phyloP scores from a whole-genome alignment of 2,329 filamentous ascomycete species.

The Cladophialophora exuberans region DNA sequence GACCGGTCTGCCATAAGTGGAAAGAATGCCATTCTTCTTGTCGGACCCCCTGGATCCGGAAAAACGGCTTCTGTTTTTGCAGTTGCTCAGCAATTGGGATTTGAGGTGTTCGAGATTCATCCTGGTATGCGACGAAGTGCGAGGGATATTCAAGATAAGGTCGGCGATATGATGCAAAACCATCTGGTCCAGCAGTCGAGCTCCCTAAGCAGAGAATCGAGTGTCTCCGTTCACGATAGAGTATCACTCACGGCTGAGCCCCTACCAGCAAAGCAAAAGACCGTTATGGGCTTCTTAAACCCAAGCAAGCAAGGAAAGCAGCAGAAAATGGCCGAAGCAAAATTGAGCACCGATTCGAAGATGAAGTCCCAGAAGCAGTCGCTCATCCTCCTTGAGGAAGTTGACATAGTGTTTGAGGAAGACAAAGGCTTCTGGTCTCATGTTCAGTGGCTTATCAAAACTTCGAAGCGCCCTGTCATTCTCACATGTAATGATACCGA shows the following conservation, averaged over 20 bases:
- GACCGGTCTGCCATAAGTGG: slow-evolving; percentile 55
- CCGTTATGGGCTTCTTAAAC: slow-evolving; percentile 23
- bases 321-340: slow-evolving; percentile 29
- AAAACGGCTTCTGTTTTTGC: slow-evolving; percentile 94
- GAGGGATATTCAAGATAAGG: slow-evolving; percentile 85
- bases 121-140: slow-evolving; percentile 80
- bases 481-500: slow-evolving; percentile 93
- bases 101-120: slow-evolving; percentile 95
- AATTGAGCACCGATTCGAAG: slow-evolving; percentile 16
- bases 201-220: slow-evolving; percentile 26
- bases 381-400: slow-evolving; percentile 89
- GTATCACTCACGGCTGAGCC: slow-evolving; percentile 26
- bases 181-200: slow-evolving; percentile 70
- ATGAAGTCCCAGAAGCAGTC: slow-evolving; percentile 78
- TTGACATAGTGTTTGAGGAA: slow-evolving; percentile 90
- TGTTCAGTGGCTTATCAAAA: slow-evolving; percentile 73
- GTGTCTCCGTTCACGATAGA: slow-evolving; percentile 20
- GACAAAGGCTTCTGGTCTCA: slow-evolving; percentile 94
- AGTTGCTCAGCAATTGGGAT: slow-evolving; percentile 86
- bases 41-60: slow-evolving; percentile 85
- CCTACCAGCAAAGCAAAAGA: slow-evolving; percentile 35
- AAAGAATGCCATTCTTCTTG: slow-evolving; percentile 80
- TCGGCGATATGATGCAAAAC: slow-evolving; percentile 96
- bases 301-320: slow-evolving; percentile 27
- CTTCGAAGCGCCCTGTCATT: slow-evolving; percentile 89